Evolutionary conservation across 2,329 filamentous ascomycete genomes (phyloP).

Genomic region (Monilinia aucupariae): DNA sequence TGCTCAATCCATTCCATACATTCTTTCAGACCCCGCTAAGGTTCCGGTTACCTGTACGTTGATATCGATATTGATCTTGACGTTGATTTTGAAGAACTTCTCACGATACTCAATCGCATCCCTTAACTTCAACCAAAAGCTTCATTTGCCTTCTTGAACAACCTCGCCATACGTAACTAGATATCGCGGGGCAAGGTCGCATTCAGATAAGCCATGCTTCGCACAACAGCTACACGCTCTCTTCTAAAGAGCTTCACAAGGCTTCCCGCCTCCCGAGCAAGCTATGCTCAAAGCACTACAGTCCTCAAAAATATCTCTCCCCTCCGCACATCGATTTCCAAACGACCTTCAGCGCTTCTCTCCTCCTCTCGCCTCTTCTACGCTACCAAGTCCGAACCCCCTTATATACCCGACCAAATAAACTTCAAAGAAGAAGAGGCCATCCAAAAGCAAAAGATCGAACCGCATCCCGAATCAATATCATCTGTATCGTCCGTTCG

Average conservation of each 20-base stretch:
- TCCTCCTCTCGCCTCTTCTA: constrained; percentile 42
- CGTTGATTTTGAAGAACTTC: constrained; percentile 5
- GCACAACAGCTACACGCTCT: constrained; percentile 30
- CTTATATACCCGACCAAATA: constrained; percentile 37
- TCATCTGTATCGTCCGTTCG: constrained; percentile 52
- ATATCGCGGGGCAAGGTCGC: constrained; percentile 28
- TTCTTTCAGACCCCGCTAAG: too few relatives aligned
- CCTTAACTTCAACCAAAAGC: too few relatives aligned
- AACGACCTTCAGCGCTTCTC: constrained; percentile 25
- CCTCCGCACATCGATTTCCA: constrained; percentile 25
- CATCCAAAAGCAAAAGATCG: constrained; percentile 50
- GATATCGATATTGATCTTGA: neutral
- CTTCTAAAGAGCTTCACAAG: constrained; percentile 31
- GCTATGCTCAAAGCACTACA: constrained; percentile 29
- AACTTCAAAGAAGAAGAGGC: constrained; percentile 53
- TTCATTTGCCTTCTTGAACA: constrained; percentile 20
- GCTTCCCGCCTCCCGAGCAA: constrained; percentile 24
- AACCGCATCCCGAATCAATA: constrained; percentile 55
- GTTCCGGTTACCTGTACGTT: neutral
- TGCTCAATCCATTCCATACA: too few relatives aligned
- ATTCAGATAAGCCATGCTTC: constrained; percentile 31
- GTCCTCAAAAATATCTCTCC: constrained; percentile 23
- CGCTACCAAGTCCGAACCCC: constrained; percentile 34
- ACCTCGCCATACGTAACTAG: neutral
- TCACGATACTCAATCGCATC: constrained; percentile 5